Percentiles rank a stretch among this genome's conserved stretches.
These are phyloP conservation scores for Zygotorulaspora sp. DNA, from an alignment of 805 yeast genomes.

Conservation along the genomic window DNA sequence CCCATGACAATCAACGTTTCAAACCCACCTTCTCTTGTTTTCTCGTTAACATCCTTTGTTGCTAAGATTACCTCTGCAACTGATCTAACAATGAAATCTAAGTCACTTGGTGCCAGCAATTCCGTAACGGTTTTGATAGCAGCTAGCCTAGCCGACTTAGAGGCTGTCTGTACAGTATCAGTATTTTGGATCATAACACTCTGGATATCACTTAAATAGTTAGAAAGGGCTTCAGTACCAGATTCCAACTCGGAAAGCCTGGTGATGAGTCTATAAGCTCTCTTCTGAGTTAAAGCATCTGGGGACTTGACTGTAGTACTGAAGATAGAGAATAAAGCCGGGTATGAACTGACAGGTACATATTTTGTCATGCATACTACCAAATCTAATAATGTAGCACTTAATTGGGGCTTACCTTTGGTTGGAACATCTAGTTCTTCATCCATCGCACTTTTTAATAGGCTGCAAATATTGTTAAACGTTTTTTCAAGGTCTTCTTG, in stretches of 20 bases:
- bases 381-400: slow-evolving; percentile 87
- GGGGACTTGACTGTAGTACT: slow-evolving; percentile 55
- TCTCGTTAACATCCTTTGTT: slow-evolving; percentile 90
- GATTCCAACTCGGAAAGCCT: slow-evolving; percentile 63
- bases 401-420: slow-evolving; percentile 40
- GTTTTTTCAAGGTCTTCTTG: slow-evolving; percentile 64
- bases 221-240: slow-evolving; percentile 52
- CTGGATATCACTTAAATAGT: slow-evolving; percentile 56
- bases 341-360: slow-evolving; percentile 65
- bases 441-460: slow-evolving; percentile 71
- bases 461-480: slow-evolving; percentile 79
- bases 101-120: slow-evolving; percentile 56
- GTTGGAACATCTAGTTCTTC: slow-evolving; percentile 41
- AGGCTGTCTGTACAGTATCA: slow-evolving; percentile 58
- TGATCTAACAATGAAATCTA: slow-evolving; percentile 74
- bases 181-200: slow-evolving; percentile 54
- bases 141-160: slow-evolving; percentile 73
- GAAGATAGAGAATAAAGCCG: slow-evolving; percentile 75
- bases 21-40: slow-evolving; percentile 79
- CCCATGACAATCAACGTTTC: slow-evolving; percentile 77
- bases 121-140: slow-evolving; percentile 61
- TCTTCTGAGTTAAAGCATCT: slow-evolving; percentile 75
- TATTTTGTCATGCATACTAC: slow-evolving; percentile 82
- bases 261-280: slow-evolving; percentile 76
- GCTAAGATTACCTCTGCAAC: slow-evolving; percentile 85